Percentiles rank a stretch among this genome's conserved stretches.
These are phyloP conservation scores for Rubus parviflorus DNA, from an alignment of 306 rosid species.

Conservation along the genomic window DNA sequence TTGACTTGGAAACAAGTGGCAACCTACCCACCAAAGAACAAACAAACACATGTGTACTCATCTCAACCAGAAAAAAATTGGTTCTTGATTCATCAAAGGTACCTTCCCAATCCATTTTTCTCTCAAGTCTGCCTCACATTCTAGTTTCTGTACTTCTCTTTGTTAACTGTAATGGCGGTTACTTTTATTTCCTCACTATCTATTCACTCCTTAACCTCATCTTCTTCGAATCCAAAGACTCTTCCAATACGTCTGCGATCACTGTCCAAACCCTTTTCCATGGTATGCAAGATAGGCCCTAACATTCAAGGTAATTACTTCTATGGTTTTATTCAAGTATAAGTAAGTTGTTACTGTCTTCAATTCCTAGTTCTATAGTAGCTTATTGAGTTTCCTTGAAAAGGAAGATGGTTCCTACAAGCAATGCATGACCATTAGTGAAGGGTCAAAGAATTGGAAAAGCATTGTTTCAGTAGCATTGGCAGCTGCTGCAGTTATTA, in stretches of 20 bases:
- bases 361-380: not conserved
- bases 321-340: not conserved
- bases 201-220: constrained; percentile 31
- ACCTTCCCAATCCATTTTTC: constrained; percentile 19
- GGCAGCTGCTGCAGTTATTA: constrained; percentile 57
- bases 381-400: constrained; percentile 30
- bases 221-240: constrained; percentile 37
- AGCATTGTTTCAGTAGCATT: constrained; percentile 60
- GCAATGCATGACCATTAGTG: constrained; percentile 22
- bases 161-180: constrained; percentile 44
- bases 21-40: not conserved
- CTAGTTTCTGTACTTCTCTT: not conserved
- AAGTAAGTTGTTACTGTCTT: not conserved
- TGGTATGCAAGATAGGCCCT: constrained; percentile 36
- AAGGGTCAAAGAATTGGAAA: constrained; percentile 51
- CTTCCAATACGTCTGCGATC: constrained; percentile 21
- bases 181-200: constrained; percentile 52
- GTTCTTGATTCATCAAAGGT: not conserved
- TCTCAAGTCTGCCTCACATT: constrained; percentile 1
- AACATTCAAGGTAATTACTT: constrained; percentile 31
- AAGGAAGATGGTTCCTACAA: constrained; percentile 39
- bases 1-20: constrained; percentile 12
- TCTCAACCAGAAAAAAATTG: not conserved
- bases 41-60: constrained; percentile 10
- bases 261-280: constrained; percentile 37